phyloP scores from a whole-genome alignment of 2,329 filamentous ascomycete genomes.

The Epichloe amarillans region DNA sequence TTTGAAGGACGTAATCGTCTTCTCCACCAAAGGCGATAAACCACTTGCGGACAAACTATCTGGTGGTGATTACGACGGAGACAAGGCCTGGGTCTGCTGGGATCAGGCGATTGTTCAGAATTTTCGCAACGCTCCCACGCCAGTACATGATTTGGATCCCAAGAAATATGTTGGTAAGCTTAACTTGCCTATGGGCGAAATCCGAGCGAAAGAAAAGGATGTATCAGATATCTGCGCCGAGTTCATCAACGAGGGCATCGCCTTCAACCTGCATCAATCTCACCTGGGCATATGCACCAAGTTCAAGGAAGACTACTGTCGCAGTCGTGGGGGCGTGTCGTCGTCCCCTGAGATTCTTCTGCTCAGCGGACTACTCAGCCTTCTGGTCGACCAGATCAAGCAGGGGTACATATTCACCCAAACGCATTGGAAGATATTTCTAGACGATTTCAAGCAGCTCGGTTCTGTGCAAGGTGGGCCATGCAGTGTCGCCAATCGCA shows the following conservation, averaged over 20 bases:
- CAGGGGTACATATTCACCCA: constrained; percentile 37
- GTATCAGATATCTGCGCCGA: constrained; percentile 15
- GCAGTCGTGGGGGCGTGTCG: constrained; percentile 39
- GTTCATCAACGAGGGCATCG: constrained; percentile 41
- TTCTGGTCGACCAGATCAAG: constrained; percentile 45
- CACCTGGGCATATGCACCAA: constrained; percentile 52
- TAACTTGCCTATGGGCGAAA: background rate
- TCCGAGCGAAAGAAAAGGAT: background rate
- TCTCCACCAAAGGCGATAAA: constrained; percentile 46
- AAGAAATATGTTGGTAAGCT: constrained; percentile 19
- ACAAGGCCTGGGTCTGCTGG: constrained; percentile 68
- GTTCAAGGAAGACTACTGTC: constrained; percentile 50
- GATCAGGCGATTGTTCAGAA: constrained; percentile 49
- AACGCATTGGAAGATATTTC: constrained; percentile 27
- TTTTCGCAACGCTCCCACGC: constrained; percentile 46
- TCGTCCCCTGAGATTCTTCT: constrained; percentile 27
- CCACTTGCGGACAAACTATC: constrained; percentile 59
- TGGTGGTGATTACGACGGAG: constrained; percentile 73
- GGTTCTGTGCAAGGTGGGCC: no score
- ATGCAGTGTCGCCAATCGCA: no score
- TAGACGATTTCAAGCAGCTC: constrained; percentile 10
- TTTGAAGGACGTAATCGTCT: constrained; percentile 69
- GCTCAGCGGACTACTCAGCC: constrained; percentile 38
- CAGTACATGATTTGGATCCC: constrained; percentile 24
- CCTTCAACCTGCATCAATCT: constrained; percentile 42